Evolutionary conservation across 495 filamentous ascomycete species (phyloP).

Genomic region (Neurospora tetraspora): DNA sequence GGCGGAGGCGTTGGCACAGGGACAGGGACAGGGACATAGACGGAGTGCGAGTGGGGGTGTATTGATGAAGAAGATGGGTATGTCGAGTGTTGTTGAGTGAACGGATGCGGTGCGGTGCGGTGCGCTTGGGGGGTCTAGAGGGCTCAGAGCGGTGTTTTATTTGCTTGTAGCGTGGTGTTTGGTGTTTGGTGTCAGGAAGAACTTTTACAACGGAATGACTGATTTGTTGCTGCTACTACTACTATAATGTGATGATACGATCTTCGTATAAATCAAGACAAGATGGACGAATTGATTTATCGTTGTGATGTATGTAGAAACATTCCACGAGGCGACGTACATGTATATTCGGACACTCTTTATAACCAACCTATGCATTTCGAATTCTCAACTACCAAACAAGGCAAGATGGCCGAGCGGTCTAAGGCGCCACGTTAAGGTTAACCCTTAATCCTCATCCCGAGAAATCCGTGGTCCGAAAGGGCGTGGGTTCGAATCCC

Average conservation of each 20-base stretch:
- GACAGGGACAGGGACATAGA: not conserved
- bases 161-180: not conserved
- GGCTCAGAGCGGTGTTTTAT: not conserved
- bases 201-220: not conserved
- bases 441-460: not conserved
- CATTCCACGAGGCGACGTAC: too few relatives aligned
- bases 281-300: too few relatives aligned
- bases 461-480: constrained; percentile 24
- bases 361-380: too few relatives aligned
- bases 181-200: not conserved
- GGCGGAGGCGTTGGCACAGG: not conserved
- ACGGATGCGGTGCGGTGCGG: not conserved
- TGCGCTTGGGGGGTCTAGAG: not conserved
- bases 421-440: not conserved
- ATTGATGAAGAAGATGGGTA: not conserved
- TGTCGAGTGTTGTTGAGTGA: not conserved
- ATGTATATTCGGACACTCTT: too few relatives aligned
- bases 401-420: too few relatives aligned
- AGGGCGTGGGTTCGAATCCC: constrained; percentile 31
- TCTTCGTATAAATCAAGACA: too few relatives aligned
- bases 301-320: too few relatives aligned
- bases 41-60: not conserved
- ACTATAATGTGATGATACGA: too few relatives aligned
- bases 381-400: too few relatives aligned
- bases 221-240: too few relatives aligned